Evolutionary conservation across 805 yeast genomes (phyloP).

Genomic region (Starmerella bombi): DNA sequence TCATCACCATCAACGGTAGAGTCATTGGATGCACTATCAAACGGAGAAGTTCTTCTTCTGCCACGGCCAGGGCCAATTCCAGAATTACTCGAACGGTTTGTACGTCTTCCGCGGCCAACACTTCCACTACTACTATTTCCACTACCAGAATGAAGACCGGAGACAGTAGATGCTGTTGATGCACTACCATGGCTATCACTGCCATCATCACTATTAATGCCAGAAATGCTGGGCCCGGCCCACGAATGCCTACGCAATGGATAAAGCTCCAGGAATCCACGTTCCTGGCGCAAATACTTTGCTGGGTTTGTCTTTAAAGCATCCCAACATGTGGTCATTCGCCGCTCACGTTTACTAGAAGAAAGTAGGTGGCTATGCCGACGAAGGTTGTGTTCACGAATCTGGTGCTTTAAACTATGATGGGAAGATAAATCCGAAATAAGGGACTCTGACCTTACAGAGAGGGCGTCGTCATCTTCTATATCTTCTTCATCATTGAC

Average conservation of each 20-base stretch:
- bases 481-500: neutral
- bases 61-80: constrained; percentile 1
- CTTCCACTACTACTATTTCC: constrained; percentile 1
- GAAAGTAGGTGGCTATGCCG: no score
- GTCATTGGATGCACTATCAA: neutral
- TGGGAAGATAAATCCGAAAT: no score
- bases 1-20: neutral
- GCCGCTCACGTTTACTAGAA: constrained; percentile 10
- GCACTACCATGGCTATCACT: neutral
- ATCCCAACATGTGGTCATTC: constrained; percentile 26
- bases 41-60: constrained; percentile 1
- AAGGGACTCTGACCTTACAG: neutral
- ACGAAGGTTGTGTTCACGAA: neutral
- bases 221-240: constrained; percentile 18
- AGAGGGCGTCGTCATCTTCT: constrained; percentile 1
- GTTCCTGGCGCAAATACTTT: constrained; percentile 24
- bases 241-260: constrained; percentile 26
- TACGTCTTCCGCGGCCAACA: constrained; percentile 4
- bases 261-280: constrained; percentile 23
- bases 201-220: constrained; percentile 2
- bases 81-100: neutral
- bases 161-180: neutral
- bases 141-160: constrained; percentile 1
- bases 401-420: neutral
- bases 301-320: constrained; percentile 23